phyloP scores from a whole-genome alignment of 306 rosid genomes.

The cucumber (Cucumis sativus) region DNA sequence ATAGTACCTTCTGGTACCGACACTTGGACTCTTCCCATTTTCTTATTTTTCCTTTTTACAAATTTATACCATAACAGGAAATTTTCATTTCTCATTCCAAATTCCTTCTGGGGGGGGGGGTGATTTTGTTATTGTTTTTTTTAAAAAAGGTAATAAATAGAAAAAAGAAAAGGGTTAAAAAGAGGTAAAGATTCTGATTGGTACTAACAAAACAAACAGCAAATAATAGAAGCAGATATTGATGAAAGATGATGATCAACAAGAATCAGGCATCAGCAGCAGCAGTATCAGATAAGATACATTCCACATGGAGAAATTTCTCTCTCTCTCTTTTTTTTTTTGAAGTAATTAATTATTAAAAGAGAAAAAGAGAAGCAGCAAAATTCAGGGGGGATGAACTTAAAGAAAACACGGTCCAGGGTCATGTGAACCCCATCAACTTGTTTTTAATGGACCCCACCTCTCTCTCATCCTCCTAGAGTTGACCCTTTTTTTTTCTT shows the following conservation, averaged over 20 bases:
- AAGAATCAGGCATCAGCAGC: not conserved
- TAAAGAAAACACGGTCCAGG: conserved; percentile 48
- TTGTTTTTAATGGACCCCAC: conserved; percentile 49
- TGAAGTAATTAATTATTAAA: no score
- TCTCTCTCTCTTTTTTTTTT: not conserved
- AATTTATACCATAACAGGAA: not conserved
- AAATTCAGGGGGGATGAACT: conserved; percentile 94
- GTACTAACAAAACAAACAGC: not conserved
- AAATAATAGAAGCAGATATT: conserved; percentile 8
- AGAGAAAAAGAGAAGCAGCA: conserved; percentile 28
- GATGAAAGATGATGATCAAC: not conserved
- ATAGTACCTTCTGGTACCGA: conserved; percentile 7
- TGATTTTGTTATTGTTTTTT: not conserved
- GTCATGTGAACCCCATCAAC: conserved; percentile 86
- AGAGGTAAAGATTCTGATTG: conserved; percentile 1
- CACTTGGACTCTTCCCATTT: not conserved
- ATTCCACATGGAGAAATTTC: not conserved
- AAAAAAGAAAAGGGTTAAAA: not conserved
- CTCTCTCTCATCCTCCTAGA: conserved; percentile 17
- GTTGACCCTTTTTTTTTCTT: not conserved
- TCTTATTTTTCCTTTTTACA: not conserved
- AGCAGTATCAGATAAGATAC: conserved; percentile 18
- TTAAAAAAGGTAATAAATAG: not conserved
- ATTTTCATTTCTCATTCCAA: no score
- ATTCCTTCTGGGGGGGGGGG: not conserved